Base-by-base conservation (phyloP, 2,329 filamentous ascomycete species). In the Penicillium sp. region DNA sequence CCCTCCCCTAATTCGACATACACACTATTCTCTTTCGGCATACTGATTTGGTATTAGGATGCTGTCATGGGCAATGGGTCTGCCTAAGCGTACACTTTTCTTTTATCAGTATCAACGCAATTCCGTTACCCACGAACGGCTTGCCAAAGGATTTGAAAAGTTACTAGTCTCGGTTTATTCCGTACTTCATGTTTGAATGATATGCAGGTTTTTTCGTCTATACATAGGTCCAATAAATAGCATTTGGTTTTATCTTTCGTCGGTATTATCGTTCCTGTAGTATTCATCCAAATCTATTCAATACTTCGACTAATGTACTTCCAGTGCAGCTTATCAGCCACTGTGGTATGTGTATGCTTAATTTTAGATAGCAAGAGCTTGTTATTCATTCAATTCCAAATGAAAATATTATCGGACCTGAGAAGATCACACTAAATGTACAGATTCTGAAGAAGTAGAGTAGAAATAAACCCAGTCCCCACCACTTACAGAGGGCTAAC, bases 41-140 rank as follows among this genome's bases (percentile, higher is more conserved):
- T 27, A 20, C 56, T 58, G 37, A 49, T 36, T 7, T 36, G 7
- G 42, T 10, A 23, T 54, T 41, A 68, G 66, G 56, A 61, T 36
- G 64, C 64, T 45, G 66, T 69, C 15, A 62, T 68, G 59, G 62
- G 64, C 3, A 54, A 55, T 39, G 49, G 53, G 7, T 58, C 50
- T 13, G 46, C 49, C 26, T 60, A 18, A 56, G 49, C 12, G 37
- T 7, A 17, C 17, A 32, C 21, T 29, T 21, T 29, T 8, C 21
- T 46, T 42, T 37, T 46, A 42, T 30, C 45, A 34, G 33, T 23
- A 40, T 44, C 50, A 36, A 47, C 15, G 17, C 29, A 24, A 32
- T 55, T 43, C 29, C 42, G 21, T 48, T 18, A n/a, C 21, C 13
- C 18, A 29, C 10, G 15, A 21, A 36, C 18, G 26, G 23, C 12